phyloP scores from a whole-genome alignment of 352 stramenopile genomes.

The Globisporangium emineosum region DNA sequence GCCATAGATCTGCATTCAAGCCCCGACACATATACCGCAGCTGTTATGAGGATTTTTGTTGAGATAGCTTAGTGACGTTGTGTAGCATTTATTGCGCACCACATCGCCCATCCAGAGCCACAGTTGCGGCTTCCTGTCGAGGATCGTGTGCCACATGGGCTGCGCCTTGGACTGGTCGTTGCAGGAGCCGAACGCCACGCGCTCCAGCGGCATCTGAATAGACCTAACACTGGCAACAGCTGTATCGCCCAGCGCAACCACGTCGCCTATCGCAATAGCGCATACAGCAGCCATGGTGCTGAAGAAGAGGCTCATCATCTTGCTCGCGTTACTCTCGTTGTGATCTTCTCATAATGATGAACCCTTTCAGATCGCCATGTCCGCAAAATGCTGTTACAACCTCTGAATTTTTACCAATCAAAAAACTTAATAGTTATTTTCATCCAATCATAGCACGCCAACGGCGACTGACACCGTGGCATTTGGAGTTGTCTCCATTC shows the following conservation, averaged over 20 bases:
- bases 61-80: not conserved
- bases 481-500: not conserved
- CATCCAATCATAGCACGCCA: conserved; percentile 29
- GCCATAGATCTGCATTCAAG: conserved; percentile 55
- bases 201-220: conserved; percentile 40
- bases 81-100: conserved; percentile 22
- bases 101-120: conserved; percentile 88
- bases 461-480: conserved; percentile 14
- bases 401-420: not conserved
- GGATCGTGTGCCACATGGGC: conserved; percentile 65
- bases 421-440: conserved; percentile 7
- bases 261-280: not conserved
- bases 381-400: conserved; percentile 3
- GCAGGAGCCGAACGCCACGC: conserved; percentile 78
- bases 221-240: not conserved
- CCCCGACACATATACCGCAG: not conserved
- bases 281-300: not conserved
- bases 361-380: not conserved
- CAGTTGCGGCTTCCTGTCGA: conserved; percentile 50
- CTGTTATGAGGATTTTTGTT: not conserved
- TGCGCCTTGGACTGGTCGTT: conserved; percentile 81
- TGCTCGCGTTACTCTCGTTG: not conserved
- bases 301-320: not conserved
- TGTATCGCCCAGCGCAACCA: not conserved
- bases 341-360: not conserved